A percentile compares a stretch with the other conserved stretches of the same genome.
phyloP scores from a whole-genome alignment of 805 yeast genomes.

The baker's yeast (Saccharomyces cerevisiae) region DNA sequence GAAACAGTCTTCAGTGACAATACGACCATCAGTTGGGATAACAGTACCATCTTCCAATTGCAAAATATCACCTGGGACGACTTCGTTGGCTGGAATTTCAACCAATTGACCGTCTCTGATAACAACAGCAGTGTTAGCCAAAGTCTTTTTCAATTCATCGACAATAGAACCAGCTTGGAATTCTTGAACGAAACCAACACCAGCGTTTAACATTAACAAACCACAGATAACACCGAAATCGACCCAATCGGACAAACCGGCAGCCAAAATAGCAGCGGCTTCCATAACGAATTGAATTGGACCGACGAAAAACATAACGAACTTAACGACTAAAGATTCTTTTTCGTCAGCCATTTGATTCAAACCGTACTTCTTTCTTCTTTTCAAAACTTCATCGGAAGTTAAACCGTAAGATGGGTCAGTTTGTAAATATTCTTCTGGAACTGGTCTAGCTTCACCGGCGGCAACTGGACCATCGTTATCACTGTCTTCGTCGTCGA shows the following conservation, averaged over 20 bases:
- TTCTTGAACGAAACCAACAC: constrained; percentile 94
- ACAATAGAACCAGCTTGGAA: constrained; percentile 97
- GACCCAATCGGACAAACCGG: constrained; percentile 96
- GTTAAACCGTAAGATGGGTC: constrained; percentile 71
- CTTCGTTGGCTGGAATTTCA: constrained; percentile 74
- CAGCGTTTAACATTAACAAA: constrained; percentile 76
- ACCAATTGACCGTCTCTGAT: constrained; percentile 71
- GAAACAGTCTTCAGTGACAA: constrained; percentile 76
- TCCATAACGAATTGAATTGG: constrained; percentile 97
- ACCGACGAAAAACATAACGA: constrained; percentile 82
- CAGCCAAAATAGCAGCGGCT: constrained; percentile 91
- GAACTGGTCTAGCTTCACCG: constrained; percentile 63
- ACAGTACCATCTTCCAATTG: constrained; percentile 90
- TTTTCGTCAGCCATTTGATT: constrained; percentile 88
- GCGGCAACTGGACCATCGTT: constrained; percentile 38
- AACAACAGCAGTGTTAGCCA: constrained; percentile 82
- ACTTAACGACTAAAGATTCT: constrained; percentile 71
- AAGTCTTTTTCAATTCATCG: constrained; percentile 89
- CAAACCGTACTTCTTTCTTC: constrained; percentile 85
- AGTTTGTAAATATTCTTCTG: constrained; percentile 78
- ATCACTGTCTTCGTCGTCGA: constrained; percentile 42
- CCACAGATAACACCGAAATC: constrained; percentile 97
- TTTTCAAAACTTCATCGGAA: constrained; percentile 64
- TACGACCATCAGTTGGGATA: constrained; percentile 87
- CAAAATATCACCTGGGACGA: constrained; percentile 92